phyloP scores from a whole-genome alignment of 208 protist genomes.

The Strigomonas culicis region DNA sequence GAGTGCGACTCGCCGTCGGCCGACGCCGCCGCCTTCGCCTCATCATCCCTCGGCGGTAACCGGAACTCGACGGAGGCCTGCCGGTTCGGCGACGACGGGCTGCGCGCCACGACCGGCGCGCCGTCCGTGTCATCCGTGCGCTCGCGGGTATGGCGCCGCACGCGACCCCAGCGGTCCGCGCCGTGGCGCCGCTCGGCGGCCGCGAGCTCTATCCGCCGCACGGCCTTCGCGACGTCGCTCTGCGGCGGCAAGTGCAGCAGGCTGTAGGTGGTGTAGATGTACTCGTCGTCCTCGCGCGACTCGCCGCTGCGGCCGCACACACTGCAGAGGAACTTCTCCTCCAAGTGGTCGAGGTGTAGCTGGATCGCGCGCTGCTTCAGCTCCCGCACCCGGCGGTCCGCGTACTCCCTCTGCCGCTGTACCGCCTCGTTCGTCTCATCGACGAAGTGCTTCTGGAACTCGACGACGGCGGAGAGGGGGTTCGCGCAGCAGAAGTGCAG shows the following conservation, averaged over 20 bases:
- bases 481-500: constrained; percentile 33
- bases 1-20: neutral
- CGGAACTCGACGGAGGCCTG: neutral
- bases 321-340: constrained; percentile 81
- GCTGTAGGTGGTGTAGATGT: constrained; percentile 56
- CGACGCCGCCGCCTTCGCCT: neutral
- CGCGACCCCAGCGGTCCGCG: too few species aligned
- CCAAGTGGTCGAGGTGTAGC: constrained; percentile 70
- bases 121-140: neutral
- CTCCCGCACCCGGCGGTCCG: constrained; percentile 45
- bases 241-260: constrained; percentile 48
- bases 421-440: constrained; percentile 64
- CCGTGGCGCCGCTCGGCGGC: constrained; percentile 11
- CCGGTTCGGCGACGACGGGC: neutral
- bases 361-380: constrained; percentile 54
- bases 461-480: constrained; percentile 58
- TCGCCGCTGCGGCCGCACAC: constrained; percentile 71
- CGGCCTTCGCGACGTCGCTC: constrained; percentile 26
- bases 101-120: neutral
- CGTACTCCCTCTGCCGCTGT: constrained; percentile 48
- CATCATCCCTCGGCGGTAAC: too few species aligned
- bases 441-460: constrained; percentile 79
- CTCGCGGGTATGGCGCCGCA: constrained; percentile 2
- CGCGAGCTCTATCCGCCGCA: constrained; percentile 17
- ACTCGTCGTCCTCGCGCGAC: constrained; percentile 50